Evolutionary conservation across 257 asterid genomes (phyloP).

Genomic region (Mentha longifolia): DNA sequence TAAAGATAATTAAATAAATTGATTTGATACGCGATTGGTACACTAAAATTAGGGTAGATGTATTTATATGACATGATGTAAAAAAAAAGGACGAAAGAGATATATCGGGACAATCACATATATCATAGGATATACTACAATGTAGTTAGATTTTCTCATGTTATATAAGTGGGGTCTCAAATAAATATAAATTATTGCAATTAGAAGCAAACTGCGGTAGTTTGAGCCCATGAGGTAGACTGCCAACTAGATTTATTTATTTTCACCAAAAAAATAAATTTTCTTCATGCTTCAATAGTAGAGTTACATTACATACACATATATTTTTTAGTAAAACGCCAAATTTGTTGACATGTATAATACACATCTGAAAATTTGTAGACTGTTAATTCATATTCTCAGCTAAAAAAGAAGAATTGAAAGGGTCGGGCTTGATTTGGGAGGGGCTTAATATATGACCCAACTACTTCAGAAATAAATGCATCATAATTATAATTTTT

Average conservation of each 20-base stretch:
- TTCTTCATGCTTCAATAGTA: background rate
- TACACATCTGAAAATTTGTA: background rate
- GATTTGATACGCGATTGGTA: no score
- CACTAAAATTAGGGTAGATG: no score
- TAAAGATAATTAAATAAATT: no score
- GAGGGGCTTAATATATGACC: background rate
- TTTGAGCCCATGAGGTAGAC: background rate
- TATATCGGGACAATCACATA: no score
- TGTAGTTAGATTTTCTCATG: slow-evolving; percentile 25
- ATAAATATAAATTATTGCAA: background rate
- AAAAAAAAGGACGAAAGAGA: slow-evolving; percentile 7
- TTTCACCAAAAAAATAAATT: background rate
- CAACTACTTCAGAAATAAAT: background rate
- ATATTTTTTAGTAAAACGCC: background rate
- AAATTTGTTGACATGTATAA: background rate
- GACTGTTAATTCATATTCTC: background rate
- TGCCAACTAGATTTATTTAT: background rate
- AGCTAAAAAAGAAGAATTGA: background rate
- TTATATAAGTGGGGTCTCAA: slow-evolving; percentile 31
- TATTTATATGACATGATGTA: no score
- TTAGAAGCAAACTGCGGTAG: background rate
- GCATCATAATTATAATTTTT: background rate
- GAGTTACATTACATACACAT: background rate
- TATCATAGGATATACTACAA: background rate
- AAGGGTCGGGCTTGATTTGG: background rate